Evolutionary conservation across 2,329 filamentous ascomycete species (phyloP).

Genomic region (Trichoderma sp.): DNA sequence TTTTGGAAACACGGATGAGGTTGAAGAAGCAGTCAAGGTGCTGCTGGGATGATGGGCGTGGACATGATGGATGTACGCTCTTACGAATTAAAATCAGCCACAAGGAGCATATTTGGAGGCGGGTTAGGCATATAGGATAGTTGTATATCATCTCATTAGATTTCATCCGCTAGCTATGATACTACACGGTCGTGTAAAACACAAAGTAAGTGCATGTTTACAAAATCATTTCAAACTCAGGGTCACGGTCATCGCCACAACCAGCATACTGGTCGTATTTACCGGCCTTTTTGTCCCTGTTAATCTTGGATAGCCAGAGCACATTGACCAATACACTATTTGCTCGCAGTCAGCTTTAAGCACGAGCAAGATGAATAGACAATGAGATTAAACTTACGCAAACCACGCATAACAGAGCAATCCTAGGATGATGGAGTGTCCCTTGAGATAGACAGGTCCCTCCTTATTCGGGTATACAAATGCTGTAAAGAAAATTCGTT

Average conservation of each 20-base stretch:
- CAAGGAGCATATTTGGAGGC: not conserved
- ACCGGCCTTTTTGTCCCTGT: constrained; percentile 62
- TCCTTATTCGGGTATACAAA: constrained; percentile 64
- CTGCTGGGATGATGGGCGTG: constrained; percentile 27
- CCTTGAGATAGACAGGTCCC: constrained; percentile 61
- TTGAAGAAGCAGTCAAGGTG: constrained; percentile 42
- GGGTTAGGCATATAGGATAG: not conserved
- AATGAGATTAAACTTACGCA: constrained; percentile 52
- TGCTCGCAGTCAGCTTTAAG: not conserved
- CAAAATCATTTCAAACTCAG: constrained; percentile 63
- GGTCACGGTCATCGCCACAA: constrained; percentile 66
- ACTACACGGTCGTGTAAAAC: not conserved
- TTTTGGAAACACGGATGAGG: constrained; percentile 56
- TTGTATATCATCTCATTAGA: not conserved
- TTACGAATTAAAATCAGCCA: not conserved
- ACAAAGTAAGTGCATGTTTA: constrained; percentile 36
- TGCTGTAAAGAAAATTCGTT: constrained; percentile 38
- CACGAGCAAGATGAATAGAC: not conserved
- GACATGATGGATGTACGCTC: not conserved
- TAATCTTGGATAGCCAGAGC: constrained; percentile 65
- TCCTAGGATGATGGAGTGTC: constrained; percentile 64
- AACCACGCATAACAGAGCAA: constrained; percentile 66
- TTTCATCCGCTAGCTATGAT: not conserved
- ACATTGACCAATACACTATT: constrained; percentile 63
- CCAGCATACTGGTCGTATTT: constrained; percentile 62